Evolutionary conservation across 768 basidiomycete species (phyloP), one percentile per base, ranked within the genome.

Genomic region (Pleurotus tuoliensis): DNA sequence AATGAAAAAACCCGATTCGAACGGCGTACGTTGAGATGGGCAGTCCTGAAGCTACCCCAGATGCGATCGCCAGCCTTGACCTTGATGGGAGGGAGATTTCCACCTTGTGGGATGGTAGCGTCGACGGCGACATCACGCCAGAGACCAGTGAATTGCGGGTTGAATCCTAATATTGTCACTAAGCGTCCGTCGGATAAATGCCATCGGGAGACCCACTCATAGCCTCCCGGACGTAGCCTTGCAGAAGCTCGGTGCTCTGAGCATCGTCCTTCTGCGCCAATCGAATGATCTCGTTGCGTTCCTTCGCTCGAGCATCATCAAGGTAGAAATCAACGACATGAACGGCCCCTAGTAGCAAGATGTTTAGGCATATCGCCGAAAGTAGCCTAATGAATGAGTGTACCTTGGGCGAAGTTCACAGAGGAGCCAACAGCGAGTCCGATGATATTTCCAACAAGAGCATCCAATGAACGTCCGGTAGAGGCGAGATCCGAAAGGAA

Each of bases 291-390:
- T 75, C 71, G 0, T 63, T 68, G 9, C 71, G 66, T 58, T 82
- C 77, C 47, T 65, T 65, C 6, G 68, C 69, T 13, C 69, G 72
- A 18, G 62, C 64, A 39, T 76, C 75, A 40, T 76, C 74, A 22
- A 84, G 64, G 65, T 81, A 83, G 67, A 83, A 82, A 60, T 83
- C 76, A 47, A 84, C 65, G 16, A 82, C 73, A 41, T 80, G 70
- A 5, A 76, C 71, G n/a, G 73, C 73, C 6, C 75, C 77, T 75
- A 46, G 1, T 25, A 25, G 3, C 7, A 30, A 12, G 5, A 11
- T 5, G 6, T 55, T 18, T 8, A 47, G 16, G 1, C 24, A 25
- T 15, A 8, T 43, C 25, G 57, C 30, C 15, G n/a, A 27, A 38
- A 56, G 53, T 22, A 39, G 20, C n/a, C 9, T 22, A 11, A 25